Evolutionary conservation across 2,329 filamentous ascomycete species (phyloP).

Genomic region (Akanthomyces dipterigenus): DNA sequence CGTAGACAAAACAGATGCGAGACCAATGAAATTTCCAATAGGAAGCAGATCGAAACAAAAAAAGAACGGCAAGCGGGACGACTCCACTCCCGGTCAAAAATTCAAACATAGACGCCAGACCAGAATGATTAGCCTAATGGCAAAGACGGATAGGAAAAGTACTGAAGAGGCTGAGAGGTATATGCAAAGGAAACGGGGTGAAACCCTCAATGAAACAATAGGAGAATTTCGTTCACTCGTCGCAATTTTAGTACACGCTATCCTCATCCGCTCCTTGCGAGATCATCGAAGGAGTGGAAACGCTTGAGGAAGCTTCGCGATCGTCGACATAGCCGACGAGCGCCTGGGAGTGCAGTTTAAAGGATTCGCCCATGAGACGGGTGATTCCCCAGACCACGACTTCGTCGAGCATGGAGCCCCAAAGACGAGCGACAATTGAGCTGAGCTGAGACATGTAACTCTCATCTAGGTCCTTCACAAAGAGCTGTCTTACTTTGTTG

Average conservation of each 20-base stretch:
- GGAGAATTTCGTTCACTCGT: constrained; percentile 46
- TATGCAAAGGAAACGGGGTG: constrained; percentile 10
- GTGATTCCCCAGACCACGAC: constrained; percentile 98
- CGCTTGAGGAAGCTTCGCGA: constrained; percentile 60
- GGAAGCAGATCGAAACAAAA: neutral
- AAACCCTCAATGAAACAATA: constrained; percentile 24
- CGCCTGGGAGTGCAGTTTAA: constrained; percentile 93
- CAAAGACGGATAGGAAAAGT: constrained; percentile 19
- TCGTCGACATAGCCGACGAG: constrained; percentile 92
- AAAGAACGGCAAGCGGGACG: constrained; percentile 14
- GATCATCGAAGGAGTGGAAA: constrained; percentile 64
- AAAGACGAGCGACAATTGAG: constrained; percentile 89
- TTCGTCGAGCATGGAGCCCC: constrained; percentile 97
- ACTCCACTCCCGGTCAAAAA: constrained; percentile 6
- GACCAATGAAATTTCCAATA: constrained; percentile 21
- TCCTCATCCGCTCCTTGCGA: constrained; percentile 66
- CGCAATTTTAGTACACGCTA: constrained; percentile 58
- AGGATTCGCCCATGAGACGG: constrained; percentile 95
- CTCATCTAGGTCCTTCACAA: constrained; percentile 84
- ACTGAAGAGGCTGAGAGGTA: constrained; percentile 22
- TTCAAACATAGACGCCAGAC: constrained; percentile 13
- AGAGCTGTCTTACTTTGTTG: constrained; percentile 82
- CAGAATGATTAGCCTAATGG: constrained; percentile 14
- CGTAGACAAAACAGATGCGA: constrained; percentile 25
- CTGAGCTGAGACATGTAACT: constrained; percentile 77